phyloP scores from a whole-genome alignment of 257 asterid species.

The Petunia secreta region DNA sequence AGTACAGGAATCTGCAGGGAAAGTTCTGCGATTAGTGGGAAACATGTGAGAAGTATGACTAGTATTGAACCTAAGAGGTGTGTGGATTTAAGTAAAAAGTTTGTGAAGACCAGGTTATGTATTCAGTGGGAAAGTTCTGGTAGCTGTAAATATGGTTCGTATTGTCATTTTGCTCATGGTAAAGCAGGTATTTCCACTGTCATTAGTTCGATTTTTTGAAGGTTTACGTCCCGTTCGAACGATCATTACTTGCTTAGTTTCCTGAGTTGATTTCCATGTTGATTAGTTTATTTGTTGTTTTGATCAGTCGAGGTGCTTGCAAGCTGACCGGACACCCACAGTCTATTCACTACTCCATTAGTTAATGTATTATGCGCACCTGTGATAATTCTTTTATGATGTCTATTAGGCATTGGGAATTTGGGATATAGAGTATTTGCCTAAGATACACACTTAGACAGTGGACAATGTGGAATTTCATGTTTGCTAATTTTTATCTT shows the following conservation, averaged over 20 bases:
- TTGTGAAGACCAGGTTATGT: constrained; percentile 49
- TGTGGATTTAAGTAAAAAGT: background rate
- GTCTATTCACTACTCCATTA: background rate
- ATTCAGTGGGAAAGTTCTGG: constrained; percentile 40
- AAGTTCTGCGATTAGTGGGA: constrained; percentile 24
- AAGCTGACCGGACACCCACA: too few species aligned
- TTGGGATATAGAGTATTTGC: background rate
- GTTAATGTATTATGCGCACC: background rate
- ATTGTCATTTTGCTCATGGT: constrained; percentile 64
- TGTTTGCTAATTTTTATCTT: background rate
- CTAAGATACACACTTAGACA: background rate
- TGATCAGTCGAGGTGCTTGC: background rate
- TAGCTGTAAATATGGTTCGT: constrained; percentile 42
- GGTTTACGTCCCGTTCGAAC: background rate
- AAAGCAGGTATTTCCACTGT: constrained; percentile 37
- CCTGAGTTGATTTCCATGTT: background rate
- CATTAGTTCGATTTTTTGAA: constrained; percentile 15
- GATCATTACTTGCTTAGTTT: background rate
- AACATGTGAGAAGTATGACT: constrained; percentile 17
- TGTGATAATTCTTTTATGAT: background rate
- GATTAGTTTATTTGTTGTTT: background rate
- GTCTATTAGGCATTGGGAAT: background rate
- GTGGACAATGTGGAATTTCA: background rate
- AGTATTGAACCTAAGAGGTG: background rate
- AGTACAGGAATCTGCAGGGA: constrained; percentile 16